Evolutionary conservation across 176 grass and related monocot species (phyloP).

Genomic region (Elaeis guineensis): DNA sequence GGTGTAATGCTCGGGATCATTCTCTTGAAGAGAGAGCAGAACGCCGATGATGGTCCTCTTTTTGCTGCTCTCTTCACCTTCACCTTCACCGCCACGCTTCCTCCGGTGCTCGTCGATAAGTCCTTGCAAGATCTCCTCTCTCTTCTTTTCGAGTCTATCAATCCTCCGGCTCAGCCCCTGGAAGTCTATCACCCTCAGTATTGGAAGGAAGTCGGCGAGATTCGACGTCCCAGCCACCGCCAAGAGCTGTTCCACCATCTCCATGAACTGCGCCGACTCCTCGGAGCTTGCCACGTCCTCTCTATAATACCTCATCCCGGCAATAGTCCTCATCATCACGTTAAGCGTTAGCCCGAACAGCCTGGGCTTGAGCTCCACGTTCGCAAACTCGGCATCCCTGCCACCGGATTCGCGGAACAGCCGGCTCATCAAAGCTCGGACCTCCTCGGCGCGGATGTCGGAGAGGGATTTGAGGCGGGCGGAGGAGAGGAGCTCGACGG

Average conservation of each 20-base stretch:
- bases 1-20: slow-evolving; percentile 28
- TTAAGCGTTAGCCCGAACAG: slow-evolving; percentile 41
- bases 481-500: too few species aligned
- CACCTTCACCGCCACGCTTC: not conserved
- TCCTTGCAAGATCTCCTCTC: slow-evolving; percentile 19
- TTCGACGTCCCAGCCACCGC: slow-evolving; percentile 29
- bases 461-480: too few species aligned
- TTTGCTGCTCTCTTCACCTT: not conserved
- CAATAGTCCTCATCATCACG: slow-evolving; percentile 24
- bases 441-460: too few species aligned
- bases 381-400: not conserved
- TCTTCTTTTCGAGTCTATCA: slow-evolving; percentile 6
- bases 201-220: slow-evolving; percentile 38
- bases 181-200: slow-evolving; percentile 6
- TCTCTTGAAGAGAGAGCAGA: slow-evolving; percentile 29
- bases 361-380: slow-evolving; percentile 19
- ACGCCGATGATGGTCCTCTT: slow-evolving; percentile 22
- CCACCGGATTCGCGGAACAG: too few species aligned
- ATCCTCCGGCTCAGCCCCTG: slow-evolving; percentile 14
- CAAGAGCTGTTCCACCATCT: slow-evolving; percentile 26
- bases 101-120: slow-evolving; percentile 35
- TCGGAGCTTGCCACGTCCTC: not conserved
- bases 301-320: slow-evolving; percentile 31
- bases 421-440: too few species aligned
- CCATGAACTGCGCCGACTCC: slow-evolving; percentile 22